These are phyloP conservation scores for Cladosporium sp. DNA, from an alignment of 2,329 filamentous ascomycete species.

Conservation along the genomic window DNA sequence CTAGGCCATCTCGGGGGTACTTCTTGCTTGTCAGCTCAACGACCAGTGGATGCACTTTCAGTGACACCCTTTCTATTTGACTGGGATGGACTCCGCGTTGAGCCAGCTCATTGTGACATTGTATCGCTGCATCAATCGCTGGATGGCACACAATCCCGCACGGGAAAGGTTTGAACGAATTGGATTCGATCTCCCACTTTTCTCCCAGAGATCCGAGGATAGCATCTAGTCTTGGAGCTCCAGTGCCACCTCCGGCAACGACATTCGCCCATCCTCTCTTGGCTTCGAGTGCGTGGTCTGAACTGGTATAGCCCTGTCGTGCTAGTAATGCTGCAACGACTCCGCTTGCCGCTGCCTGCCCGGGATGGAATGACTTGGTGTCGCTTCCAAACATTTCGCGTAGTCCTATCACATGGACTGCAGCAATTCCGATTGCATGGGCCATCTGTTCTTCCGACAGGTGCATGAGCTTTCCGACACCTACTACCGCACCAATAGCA, in stretches of 20 bases:
- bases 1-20: conserved; percentile 50
- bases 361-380: conserved; percentile 57
- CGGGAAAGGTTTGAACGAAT: conserved; percentile 59
- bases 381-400: conserved; percentile 58
- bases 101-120: conserved; percentile 45
- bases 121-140: conserved; percentile 54
- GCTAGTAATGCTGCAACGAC: conserved; percentile 51
- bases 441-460: conserved; percentile 44
- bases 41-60: conserved; percentile 53
- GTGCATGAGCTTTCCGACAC: conserved; percentile 50
- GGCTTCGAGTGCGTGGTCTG: conserved; percentile 50
- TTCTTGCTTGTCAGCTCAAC: conserved; percentile 55
- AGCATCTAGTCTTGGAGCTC: conserved; percentile 40
- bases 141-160: conserved; percentile 60
- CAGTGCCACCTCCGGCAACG: conserved; percentile 41
- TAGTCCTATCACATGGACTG: conserved; percentile 55
- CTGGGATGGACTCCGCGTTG: conserved; percentile 32
- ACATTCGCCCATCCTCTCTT: conserved; percentile 57
- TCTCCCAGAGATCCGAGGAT: conserved; percentile 37
- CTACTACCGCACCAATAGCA: conserved; percentile 54
- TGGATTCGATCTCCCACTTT: conserved; percentile 54
- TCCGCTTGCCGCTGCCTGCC: conserved; percentile 55
- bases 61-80: conserved; percentile 43
- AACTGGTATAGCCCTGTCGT: conserved; percentile 51
- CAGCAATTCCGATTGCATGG: conserved; percentile 55